Conservation (phyloP, 352 stramenopile genomes). For the Pythium rishiriense region DNA sequence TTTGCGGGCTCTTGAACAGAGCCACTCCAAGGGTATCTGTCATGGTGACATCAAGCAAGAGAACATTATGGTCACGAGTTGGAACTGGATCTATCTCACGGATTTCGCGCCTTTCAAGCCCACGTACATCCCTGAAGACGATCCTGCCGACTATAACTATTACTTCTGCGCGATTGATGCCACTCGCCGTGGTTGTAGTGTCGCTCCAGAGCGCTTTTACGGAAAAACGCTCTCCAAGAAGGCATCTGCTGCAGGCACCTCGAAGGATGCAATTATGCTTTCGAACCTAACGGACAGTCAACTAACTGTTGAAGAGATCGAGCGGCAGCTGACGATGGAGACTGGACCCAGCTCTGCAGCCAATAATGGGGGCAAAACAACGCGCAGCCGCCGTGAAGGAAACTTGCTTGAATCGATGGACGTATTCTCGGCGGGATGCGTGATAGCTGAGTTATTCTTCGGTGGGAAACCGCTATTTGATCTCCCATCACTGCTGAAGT, state of each 20-base stretch:
- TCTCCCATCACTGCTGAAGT: slow-evolving; percentile 89
- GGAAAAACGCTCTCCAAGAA: slow-evolving; percentile 32
- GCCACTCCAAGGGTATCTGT: slow-evolving; percentile 91
- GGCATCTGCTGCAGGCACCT: slow-evolving; percentile 28
- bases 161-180: slow-evolving; percentile 90
- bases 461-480: slow-evolving; percentile 96
- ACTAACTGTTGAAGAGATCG: slow-evolving; percentile 43
- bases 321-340: slow-evolving; percentile 65
- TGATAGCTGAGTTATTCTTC: slow-evolving; percentile 96
- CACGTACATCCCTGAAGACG: slow-evolving; percentile 94
- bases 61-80: slow-evolving; percentile 98
- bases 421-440: slow-evolving; percentile 98
- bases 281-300: slow-evolving; percentile 40
- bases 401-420: slow-evolving; percentile 93
- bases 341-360: slow-evolving; percentile 29
- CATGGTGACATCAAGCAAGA: slow-evolving; percentile 98
- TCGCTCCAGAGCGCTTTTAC: slow-evolving; percentile 95
- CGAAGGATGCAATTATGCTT: slow-evolving; percentile 52
- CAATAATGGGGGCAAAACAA: slow-evolving; percentile 3
- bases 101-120: slow-evolving; percentile 97
- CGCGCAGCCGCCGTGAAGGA: slow-evolving; percentile 52
- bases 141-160: slow-evolving; percentile 96
- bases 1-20: slow-evolving; percentile 92
- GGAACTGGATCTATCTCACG: slow-evolving; percentile 96
- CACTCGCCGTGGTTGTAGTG: slow-evolving; percentile 91